These are phyloP conservation scores for Geotrichum carabidarum DNA, from an alignment of 1,139 yeast species.

Conservation along the genomic window DNA sequence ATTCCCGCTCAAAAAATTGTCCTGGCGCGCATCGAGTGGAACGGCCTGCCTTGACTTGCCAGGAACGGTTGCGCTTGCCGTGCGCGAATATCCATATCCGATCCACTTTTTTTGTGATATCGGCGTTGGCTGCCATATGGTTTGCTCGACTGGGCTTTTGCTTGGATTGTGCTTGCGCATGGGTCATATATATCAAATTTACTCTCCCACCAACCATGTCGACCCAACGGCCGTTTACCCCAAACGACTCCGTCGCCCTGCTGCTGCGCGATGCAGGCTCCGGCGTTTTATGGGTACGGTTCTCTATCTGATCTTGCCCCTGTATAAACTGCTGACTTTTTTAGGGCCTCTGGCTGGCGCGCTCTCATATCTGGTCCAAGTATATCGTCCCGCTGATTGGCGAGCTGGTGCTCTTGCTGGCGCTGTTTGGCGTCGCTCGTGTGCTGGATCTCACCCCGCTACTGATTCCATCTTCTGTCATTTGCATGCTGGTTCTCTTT, in stretches of 20 bases:
- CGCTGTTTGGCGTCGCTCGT: conserved; percentile 61
- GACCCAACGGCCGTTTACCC: not conserved
- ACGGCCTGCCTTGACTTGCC: too few species aligned
- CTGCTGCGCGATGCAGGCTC: not conserved
- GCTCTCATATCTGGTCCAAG: conserved; percentile 7
- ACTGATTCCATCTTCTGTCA: conserved; percentile 68
- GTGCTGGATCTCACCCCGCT: conserved; percentile 50
- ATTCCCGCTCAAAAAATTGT: not conserved
- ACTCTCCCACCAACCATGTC: not conserved
- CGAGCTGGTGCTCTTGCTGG: conserved; percentile 34
- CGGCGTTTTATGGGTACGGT: conserved; percentile 6
- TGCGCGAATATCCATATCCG: too few species aligned
- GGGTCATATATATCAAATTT: too few species aligned
- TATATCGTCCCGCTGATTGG: conserved; percentile 14
- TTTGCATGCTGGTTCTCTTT: conserved; percentile 65
- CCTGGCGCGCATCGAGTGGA: too few species aligned
- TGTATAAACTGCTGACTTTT: not conserved
- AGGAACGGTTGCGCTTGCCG: too few species aligned
- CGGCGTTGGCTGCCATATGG: too few species aligned
- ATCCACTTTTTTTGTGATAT: too few species aligned
- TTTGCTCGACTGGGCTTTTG: too few species aligned
- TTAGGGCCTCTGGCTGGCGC: conserved; percentile 16
- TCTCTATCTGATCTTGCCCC: not conserved
- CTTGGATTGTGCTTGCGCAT: too few species aligned
- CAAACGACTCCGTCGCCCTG: not conserved